phyloP scores from a whole-genome alignment of 176 grass and related monocot species.

The Saccharum spontaneum region DNA sequence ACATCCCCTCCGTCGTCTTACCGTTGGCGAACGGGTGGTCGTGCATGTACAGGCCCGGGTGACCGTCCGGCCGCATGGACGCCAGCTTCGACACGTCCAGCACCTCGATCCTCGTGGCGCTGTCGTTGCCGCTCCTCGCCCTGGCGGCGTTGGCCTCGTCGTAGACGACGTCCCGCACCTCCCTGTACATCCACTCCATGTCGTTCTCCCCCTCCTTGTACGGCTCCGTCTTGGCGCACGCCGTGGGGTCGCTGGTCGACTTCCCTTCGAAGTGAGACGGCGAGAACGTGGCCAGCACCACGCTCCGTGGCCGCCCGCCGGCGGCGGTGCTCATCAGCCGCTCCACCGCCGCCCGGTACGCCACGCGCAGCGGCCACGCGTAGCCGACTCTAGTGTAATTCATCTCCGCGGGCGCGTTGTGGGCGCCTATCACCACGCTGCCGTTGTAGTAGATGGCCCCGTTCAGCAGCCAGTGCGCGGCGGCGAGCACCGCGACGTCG shows the following conservation, averaged over 20 bases:
- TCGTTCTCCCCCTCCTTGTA: conserved; percentile 61
- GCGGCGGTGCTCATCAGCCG: conserved; percentile 13
- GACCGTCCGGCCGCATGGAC: conserved; percentile 64
- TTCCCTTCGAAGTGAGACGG: conserved; percentile 62
- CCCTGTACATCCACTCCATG: conserved; percentile 29
- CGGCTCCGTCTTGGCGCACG: conserved; percentile 52
- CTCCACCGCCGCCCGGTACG: conserved; percentile 2
- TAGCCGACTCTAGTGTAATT: conserved; percentile 30
- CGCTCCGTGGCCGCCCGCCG: background rate
- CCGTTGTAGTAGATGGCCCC: conserved; percentile 38
- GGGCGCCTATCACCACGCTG: conserved; percentile 45
- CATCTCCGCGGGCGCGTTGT: too few species aligned
- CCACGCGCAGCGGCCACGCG: conserved; percentile 34
- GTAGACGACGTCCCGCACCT: conserved; percentile 49
- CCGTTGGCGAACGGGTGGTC: conserved; percentile 46
- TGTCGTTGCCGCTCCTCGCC: background rate
- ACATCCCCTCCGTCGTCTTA: conserved; percentile 30
- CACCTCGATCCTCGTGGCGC: conserved; percentile 42
- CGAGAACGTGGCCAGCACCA: conserved; percentile 59
- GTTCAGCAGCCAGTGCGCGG: conserved; percentile 64
- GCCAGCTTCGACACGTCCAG: conserved; percentile 77
- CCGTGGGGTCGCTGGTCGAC: conserved; percentile 29
- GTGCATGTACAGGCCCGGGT: conserved; percentile 68
- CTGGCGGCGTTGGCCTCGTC: conserved; percentile 39
- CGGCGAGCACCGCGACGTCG: conserved; percentile 48